A percentile compares a stretch with the other conserved stretches of the same genome.
Evolutionary conservation across 2,329 filamentous ascomycete genomes (phyloP).

Genomic region (Fusarium liriodendri): DNA sequence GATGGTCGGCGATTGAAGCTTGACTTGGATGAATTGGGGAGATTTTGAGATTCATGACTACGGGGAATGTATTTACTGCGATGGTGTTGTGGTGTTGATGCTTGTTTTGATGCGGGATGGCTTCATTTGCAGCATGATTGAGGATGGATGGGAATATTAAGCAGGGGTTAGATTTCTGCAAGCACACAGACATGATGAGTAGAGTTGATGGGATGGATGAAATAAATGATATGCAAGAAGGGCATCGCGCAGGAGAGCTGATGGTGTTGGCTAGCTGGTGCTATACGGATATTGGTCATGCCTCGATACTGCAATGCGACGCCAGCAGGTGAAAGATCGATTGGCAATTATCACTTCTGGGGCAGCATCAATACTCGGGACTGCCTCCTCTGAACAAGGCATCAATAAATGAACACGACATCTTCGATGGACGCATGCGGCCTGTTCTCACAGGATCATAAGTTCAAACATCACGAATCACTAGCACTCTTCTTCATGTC

Average conservation of each 20-base stretch:
- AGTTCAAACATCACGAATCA: too few relatives aligned
- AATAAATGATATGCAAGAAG: neutral
- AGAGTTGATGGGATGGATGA: neutral
- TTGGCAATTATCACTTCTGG: neutral
- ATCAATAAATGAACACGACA: too few relatives aligned
- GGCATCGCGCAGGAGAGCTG: neutral
- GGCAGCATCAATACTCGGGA: neutral
- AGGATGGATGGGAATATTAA: neutral
- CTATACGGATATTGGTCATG: neutral
- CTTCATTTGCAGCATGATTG: neutral
- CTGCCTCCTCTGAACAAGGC: neutral
- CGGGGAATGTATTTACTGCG: neutral
- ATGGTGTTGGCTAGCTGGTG: neutral
- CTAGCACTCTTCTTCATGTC: conserved; percentile 56
- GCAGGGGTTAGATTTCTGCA: neutral
- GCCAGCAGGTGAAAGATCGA: neutral
- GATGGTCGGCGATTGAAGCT: neutral
- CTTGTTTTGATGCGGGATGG: neutral
- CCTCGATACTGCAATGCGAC: too few relatives aligned
- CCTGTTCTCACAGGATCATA: too few relatives aligned
- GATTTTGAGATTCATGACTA: neutral
- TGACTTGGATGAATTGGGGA: neutral
- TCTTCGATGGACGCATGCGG: too few relatives aligned
- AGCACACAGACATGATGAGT: neutral
- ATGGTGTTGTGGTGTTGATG: neutral